These are phyloP conservation scores for Penicillium nordicum DNA, from an alignment of 2,329 filamentous ascomycete species.

Conservation along the genomic window DNA sequence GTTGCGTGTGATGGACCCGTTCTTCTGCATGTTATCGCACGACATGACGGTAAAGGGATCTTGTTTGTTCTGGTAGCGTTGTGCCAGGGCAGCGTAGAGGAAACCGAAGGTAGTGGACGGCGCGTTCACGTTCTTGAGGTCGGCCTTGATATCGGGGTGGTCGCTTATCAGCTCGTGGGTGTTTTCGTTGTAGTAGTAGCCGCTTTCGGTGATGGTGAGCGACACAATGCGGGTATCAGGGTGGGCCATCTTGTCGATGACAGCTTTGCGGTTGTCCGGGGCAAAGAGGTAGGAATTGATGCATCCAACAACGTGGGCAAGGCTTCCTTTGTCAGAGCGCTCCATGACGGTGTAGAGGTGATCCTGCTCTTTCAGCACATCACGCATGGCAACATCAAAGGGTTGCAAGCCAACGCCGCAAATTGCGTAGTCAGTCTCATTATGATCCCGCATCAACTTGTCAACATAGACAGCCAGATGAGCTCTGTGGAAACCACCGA, in stretches of 20 bases:
- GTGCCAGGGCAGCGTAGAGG: constrained; percentile 51
- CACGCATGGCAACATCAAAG: constrained; percentile 52
- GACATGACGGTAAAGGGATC: constrained; percentile 54
- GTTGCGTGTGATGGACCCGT: constrained; percentile 51
- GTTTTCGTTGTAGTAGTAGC: constrained; percentile 59
- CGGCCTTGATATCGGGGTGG: constrained; percentile 50
- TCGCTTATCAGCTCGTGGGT: constrained; percentile 52
- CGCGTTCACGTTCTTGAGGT: constrained; percentile 43
- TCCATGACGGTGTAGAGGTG: constrained; percentile 54
- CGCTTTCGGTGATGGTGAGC: constrained; percentile 55
- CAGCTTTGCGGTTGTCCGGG: constrained; percentile 51
- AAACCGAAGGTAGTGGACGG: constrained; percentile 53
- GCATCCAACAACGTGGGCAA: constrained; percentile 50
- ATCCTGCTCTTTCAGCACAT: constrained; percentile 49
- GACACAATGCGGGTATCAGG: constrained; percentile 55
- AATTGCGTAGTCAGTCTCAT: constrained; percentile 48
- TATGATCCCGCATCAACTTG: constrained; percentile 48
- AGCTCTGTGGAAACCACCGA: constrained; percentile 55
- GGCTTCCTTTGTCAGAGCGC: constrained; percentile 52
- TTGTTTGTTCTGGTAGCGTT: constrained; percentile 46
- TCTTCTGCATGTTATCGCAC: constrained; percentile 59
- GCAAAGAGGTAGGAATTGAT: constrained; percentile 54
- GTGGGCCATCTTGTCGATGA: constrained; percentile 55
- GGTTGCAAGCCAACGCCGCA: constrained; percentile 53
- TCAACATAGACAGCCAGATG: constrained; percentile 54